Evolutionary conservation across 2,329 filamentous ascomycete species (phyloP).

Genomic region (Xylariaceae sp.): DNA sequence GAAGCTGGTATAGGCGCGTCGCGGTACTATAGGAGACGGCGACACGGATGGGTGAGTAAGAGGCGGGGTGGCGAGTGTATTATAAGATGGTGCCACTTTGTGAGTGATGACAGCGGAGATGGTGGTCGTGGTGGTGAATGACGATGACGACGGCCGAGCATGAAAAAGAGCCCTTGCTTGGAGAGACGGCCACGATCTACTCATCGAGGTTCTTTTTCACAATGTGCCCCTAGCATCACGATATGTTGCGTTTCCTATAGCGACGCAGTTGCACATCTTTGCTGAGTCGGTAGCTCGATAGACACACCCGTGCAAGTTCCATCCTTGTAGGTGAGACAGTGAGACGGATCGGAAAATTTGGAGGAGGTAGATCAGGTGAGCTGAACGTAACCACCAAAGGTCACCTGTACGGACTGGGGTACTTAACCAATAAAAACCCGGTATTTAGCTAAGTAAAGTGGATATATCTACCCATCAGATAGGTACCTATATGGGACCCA

Average conservation of each 20-base stretch:
- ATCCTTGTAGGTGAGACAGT: background rate
- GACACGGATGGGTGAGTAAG: background rate
- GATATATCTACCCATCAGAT: too few relatives aligned
- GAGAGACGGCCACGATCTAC: slow-evolving; percentile 21
- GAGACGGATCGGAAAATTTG: slow-evolving; percentile 6
- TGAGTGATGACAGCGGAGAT: background rate
- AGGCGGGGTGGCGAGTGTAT: background rate
- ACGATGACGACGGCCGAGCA: slow-evolving; percentile 19
- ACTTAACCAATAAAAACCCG: too few relatives aligned
- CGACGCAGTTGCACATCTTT: background rate
- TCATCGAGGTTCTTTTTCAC: slow-evolving; percentile 26
- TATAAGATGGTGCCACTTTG: slow-evolving; percentile 4
- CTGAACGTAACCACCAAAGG: too few relatives aligned
- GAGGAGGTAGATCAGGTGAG: too few relatives aligned
- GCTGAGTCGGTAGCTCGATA: background rate
- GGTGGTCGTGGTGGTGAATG: slow-evolving; percentile 6
- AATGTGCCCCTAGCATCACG: slow-evolving; percentile 12
- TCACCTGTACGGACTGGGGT: too few relatives aligned
- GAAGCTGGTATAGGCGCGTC: slow-evolving; percentile 16
- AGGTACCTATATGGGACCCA: too few relatives aligned
- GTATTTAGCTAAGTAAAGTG: too few relatives aligned
- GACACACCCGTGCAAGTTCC: background rate
- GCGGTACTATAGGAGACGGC: slow-evolving; percentile 1
- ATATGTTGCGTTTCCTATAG: background rate
- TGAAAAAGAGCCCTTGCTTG: slow-evolving; percentile 32